Conservation (phyloP, 306 rosid genomes). For the Casuarina glauca region DNA sequence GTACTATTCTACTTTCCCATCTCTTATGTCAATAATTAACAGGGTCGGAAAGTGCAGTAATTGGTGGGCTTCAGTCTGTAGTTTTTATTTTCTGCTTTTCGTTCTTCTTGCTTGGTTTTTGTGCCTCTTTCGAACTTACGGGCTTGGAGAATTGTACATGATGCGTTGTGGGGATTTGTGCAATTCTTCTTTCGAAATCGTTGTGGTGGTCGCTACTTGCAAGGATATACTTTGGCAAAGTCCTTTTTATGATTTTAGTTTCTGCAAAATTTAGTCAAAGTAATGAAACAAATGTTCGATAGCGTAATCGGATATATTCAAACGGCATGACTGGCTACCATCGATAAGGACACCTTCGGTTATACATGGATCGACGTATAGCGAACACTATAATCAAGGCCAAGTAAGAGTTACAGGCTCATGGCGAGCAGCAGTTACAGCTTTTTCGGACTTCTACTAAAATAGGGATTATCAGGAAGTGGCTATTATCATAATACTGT, state of each 20-base stretch:
- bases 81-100: conserved; percentile 20
- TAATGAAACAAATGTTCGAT: not conserved
- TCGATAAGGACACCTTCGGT: too few relatives aligned
- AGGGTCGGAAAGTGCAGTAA: conserved; percentile 27
- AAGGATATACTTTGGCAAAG: conserved; percentile 14
- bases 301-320: not conserved
- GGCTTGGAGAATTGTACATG: conserved; percentile 51
- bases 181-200: conserved; percentile 34
- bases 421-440: too few relatives aligned
- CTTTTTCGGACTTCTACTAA: too few relatives aligned
- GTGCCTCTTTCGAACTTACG: conserved; percentile 6
- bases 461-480: too few relatives aligned
- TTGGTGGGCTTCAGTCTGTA: conserved; percentile 28
- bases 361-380: too few relatives aligned
- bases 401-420: too few relatives aligned
- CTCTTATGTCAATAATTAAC: conserved; percentile 8
- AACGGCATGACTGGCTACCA: too few relatives aligned
- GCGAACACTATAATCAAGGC: too few relatives aligned
- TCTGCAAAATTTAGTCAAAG: not conserved
- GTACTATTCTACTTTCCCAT: conserved; percentile 9
- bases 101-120: not conserved
- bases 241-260: not conserved
- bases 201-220: conserved; percentile 18
- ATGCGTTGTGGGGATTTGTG: conserved; percentile 34
- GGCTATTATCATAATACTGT: too few relatives aligned